Evolutionary conservation across 345 rosid genomes (phyloP).

Genomic region (Populus alba): DNA sequence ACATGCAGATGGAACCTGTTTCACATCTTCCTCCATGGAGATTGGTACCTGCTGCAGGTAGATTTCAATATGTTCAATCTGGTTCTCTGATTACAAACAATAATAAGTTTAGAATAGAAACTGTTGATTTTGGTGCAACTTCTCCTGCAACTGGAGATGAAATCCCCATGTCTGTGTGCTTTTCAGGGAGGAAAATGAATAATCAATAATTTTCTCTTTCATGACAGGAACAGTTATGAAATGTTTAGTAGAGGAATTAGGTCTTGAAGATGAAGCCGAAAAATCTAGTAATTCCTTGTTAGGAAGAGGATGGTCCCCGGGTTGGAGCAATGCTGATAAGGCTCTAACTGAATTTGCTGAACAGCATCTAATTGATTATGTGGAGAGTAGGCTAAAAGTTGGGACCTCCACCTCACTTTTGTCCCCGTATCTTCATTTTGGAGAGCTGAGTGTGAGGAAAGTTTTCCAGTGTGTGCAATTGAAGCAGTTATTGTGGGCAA

Average conservation of each 20-base stretch:
- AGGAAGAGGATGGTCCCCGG: conserved; percentile 92
- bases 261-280: conserved; percentile 77
- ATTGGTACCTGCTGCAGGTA: conserved; percentile 64
- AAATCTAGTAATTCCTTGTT: conserved; percentile 80
- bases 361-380: conserved; percentile 53
- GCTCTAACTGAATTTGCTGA: conserved; percentile 62
- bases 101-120: background rate
- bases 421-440: conserved; percentile 91
- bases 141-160: background rate
- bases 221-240: conserved; percentile 48
- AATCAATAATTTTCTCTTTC: background rate
- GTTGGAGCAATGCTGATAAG: conserved; percentile 87
- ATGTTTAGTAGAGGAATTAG: conserved; percentile 66
- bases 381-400: conserved; percentile 55
- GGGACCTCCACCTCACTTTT: conserved; percentile 67
- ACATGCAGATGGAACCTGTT: conserved; percentile 58
- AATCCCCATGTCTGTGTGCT: background rate
- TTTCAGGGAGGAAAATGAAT: conserved; percentile 2
- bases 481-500: conserved; percentile 74
- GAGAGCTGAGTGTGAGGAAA: conserved; percentile 86
- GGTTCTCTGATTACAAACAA: background rate
- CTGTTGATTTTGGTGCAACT: background rate
- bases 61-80: background rate
- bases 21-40: conserved; percentile 73
- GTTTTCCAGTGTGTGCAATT: conserved; percentile 61